A percentile compares a stretch with the other conserved stretches of the same genome.
phyloP scores from a whole-genome alignment of 257 asterid genomes.

The Thymus mandschuricus region DNA sequence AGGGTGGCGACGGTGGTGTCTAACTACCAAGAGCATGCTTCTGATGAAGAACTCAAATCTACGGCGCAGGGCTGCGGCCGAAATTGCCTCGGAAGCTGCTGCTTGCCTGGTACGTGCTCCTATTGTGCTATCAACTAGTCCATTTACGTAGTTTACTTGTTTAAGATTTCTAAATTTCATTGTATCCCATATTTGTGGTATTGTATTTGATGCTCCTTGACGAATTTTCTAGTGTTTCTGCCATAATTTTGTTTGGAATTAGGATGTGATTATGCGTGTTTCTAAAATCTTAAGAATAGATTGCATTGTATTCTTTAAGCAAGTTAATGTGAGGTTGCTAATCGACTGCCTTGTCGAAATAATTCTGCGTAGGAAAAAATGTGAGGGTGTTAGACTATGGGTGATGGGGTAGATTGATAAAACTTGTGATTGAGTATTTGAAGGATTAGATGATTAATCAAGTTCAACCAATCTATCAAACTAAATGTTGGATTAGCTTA shows the following conservation, averaged over 20 bases:
- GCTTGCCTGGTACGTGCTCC: constrained; percentile 62
- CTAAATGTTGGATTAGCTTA: no score
- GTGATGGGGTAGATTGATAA: neutral
- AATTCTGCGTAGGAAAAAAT: neutral
- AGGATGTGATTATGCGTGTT: neutral
- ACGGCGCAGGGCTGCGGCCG: constrained; percentile 54
- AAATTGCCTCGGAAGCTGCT: constrained; percentile 67
- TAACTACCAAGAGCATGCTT: constrained; percentile 61
- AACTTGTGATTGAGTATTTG: no score
- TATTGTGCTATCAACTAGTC: neutral
- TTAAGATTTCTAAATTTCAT: neutral
- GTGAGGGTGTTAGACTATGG: neutral
- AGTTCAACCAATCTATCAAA: no score
- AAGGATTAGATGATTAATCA: no score
- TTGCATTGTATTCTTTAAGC: constrained; percentile 6
- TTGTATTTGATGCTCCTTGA: neutral
- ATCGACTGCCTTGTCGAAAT: neutral
- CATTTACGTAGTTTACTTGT: neutral
- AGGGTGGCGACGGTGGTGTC: constrained; percentile 74
- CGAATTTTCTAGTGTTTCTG: neutral
- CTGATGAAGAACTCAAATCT: constrained; percentile 39
- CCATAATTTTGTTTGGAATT: constrained; percentile 10
- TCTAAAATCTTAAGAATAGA: neutral
- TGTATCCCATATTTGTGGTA: neutral
- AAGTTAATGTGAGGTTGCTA: neutral